Evolutionary conservation across 176 grass and related monocot species (phyloP), one percentile per base, ranked within the genome.

Genomic region (Triticum timopheevii): DNA sequence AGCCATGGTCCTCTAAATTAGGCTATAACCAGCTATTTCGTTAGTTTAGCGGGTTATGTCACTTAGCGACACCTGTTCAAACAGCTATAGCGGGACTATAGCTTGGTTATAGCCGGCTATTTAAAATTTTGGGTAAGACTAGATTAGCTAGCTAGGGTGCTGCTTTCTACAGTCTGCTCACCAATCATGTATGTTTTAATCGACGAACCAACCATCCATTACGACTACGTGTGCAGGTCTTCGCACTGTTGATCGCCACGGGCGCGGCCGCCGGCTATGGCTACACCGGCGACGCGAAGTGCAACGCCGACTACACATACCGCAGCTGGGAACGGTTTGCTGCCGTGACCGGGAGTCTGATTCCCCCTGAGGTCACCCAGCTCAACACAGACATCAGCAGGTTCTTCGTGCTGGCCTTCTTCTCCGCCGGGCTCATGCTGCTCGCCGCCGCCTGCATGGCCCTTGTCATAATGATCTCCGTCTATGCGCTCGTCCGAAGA

Each of bases 401-500:
- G 39, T 88, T 84, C 74, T 24, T 64, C 27, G 1, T 47, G 13
- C 6, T 62, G 2, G 87, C 65, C 6, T 88, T 63, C 27, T 20
- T 3, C 35, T 47, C 80, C 1, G 35, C 73, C 0, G 36, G 35
- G 6, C 65, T 88, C 73, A 88, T 83, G 65, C 27, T 88, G 10
- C 23, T 20, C 0, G 75, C 87, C 30, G 75, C 87, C 20, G 40
- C 10, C 22, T 52, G 38, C 65, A 38, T 63, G 10, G 54, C n/a
- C 10, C 20, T 52, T 6, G 6, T 71, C 6, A 17, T 64, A 19
- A 50, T 84, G 54, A 16, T 88, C 28, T 84, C 81, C 15, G 16
- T 84, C 30, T 72, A 73, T n/a, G 69, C 75, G 10, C 39, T 88
- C n/a, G 54, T 79, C 65, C 13, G 4, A 15, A 49, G 45, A 49